phyloP scores from a whole-genome alignment of 768 basidiomycete genomes.

The Chlorophyllum brunneum region DNA sequence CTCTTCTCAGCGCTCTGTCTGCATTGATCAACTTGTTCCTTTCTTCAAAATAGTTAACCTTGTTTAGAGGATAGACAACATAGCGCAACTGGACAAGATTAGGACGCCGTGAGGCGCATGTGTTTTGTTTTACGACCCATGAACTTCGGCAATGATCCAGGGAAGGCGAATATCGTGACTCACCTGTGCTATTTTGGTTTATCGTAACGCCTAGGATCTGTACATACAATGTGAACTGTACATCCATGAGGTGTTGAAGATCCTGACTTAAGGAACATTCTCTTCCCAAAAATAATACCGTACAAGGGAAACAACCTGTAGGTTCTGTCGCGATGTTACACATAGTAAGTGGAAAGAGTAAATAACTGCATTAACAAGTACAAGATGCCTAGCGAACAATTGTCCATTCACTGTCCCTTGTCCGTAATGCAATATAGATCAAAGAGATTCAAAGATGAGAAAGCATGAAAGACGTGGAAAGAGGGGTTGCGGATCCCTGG shows the following conservation, averaged over 20 bases:
- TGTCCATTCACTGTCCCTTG: slow-evolving; percentile 55
- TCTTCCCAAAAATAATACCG: too few species aligned
- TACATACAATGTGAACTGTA: too few species aligned
- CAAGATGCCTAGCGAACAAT: slow-evolving; percentile 33
- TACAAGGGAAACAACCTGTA: too few species aligned
- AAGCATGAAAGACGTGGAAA: neutral
- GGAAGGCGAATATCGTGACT: too few species aligned
- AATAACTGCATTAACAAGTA: slow-evolving; percentile 35
- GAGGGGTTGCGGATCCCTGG: neutral
- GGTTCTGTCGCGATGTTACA: slow-evolving; percentile 26
- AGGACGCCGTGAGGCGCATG: neutral
- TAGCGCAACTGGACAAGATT: neutral
- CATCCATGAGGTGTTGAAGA: too few species aligned
- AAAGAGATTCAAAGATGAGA: neutral
- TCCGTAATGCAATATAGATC: slow-evolving; percentile 25
- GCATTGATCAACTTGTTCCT: slow-evolving; percentile 33
- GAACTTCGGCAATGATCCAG: too few species aligned
- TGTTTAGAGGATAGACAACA: neutral
- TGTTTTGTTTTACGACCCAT: too few species aligned
- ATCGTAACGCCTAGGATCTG: too few species aligned
- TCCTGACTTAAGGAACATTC: too few species aligned
- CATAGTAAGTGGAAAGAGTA: slow-evolving; percentile 17
- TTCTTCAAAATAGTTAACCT: slow-evolving; percentile 25
- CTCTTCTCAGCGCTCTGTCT: slow-evolving; percentile 52
- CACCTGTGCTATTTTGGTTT: too few species aligned